phyloP scores from a whole-genome alignment of 129 eudicot genomes.

The Chrysanthemum makinoi region DNA sequence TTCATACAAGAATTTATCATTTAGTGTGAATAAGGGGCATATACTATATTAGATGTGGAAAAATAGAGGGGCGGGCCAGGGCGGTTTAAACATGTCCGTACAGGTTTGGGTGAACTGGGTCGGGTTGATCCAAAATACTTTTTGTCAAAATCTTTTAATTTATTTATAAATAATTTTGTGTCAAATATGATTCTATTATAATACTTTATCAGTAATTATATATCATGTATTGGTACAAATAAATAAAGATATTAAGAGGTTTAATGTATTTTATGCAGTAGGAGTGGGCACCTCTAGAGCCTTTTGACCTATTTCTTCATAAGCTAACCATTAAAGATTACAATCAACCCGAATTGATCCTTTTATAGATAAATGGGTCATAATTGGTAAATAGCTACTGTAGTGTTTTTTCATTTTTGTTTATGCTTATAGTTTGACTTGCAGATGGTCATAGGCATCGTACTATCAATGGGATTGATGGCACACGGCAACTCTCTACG shows the following conservation, averaged over 20 bases:
- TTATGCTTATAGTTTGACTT: too few species aligned
- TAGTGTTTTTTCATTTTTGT: too few species aligned
- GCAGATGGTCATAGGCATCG: too few species aligned
- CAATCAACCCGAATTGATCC: background rate
- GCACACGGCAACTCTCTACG: constrained; percentile 67
- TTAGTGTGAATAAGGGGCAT: background rate
- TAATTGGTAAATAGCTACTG: too few species aligned
- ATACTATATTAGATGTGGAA: background rate
- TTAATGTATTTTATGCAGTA: too few species aligned
- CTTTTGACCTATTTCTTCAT: background rate
- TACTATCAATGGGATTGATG: constrained; percentile 89
- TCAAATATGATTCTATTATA: background rate
- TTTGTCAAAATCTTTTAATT: background rate
- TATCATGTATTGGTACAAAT: too few species aligned
- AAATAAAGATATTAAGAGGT: too few species aligned
- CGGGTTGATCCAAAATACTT: background rate
- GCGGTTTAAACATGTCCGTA: background rate
- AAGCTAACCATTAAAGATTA: background rate
- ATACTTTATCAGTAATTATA: too few species aligned
- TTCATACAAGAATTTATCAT: background rate
- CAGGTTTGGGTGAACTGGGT: background rate
- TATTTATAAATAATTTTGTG: too few species aligned
- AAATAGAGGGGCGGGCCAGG: background rate
- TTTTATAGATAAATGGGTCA: background rate
- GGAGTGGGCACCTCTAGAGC: background rate